Percentiles rank a stretch among this genome's conserved stretches.
Conservation (phyloP, 768 basidiomycete genomes). For the Chalciporus piperatus region DNA sequence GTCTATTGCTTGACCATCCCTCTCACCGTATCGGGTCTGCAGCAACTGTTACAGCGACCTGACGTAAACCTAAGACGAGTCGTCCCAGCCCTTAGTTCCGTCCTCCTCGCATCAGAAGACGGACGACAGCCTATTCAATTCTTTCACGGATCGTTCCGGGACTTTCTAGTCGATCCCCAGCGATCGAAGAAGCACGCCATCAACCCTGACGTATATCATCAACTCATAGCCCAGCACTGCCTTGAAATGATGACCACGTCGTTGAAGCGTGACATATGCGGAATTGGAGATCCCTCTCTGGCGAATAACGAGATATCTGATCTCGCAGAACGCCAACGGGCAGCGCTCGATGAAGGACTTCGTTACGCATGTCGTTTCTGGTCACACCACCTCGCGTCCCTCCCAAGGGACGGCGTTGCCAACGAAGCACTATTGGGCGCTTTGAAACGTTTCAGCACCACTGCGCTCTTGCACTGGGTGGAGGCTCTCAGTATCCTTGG, state of each 20-base stretch:
- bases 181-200: constrained; percentile 17
- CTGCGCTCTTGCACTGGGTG: constrained; percentile 16
- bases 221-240: constrained; percentile 18
- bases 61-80: constrained; percentile 16
- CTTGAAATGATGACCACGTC: constrained; percentile 16
- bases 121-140: constrained; percentile 19
- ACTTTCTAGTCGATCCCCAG: constrained; percentile 16
- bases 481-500: constrained; percentile 19
- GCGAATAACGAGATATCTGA: constrained; percentile 16
- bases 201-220: constrained; percentile 13
- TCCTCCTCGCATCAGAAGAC: constrained; percentile 20
- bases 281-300: constrained; percentile 14
- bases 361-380: constrained; percentile 21
- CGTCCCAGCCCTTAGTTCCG: constrained; percentile 15
- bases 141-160: constrained; percentile 22
- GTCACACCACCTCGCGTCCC: constrained; percentile 16
- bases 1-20: constrained; percentile 14
- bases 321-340: constrained; percentile 14
- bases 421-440: constrained; percentile 9
- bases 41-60: constrained; percentile 11
- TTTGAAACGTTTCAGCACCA: constrained; percentile 11
- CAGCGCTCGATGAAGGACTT: constrained; percentile 14
- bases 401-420: constrained; percentile 6
- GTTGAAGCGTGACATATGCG: constrained; percentile 22
- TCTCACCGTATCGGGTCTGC: constrained; percentile 10